phyloP scores from a whole-genome alignment of 2,329 filamentous ascomycete species.

The Emydomyces testavorans region DNA sequence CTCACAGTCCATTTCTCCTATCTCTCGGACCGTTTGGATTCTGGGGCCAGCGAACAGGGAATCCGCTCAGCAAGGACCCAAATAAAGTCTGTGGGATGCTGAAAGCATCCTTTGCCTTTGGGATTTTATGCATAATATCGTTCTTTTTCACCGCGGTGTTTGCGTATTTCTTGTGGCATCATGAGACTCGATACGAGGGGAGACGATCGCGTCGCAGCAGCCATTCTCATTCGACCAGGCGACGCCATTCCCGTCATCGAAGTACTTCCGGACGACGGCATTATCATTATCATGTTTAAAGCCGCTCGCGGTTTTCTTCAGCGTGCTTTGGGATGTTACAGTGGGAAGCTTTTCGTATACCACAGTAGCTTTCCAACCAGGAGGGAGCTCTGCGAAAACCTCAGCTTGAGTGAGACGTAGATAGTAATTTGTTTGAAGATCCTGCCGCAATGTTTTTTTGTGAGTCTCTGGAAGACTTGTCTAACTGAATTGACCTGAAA shows the following conservation, averaged over 20 bases:
- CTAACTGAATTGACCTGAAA: too few species aligned
- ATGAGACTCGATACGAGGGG: conserved; percentile 32
- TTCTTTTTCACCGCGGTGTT: conserved; percentile 68
- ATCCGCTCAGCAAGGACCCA: conserved; percentile 41
- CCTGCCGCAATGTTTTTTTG: too few species aligned
- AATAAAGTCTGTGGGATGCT: conserved; percentile 82
- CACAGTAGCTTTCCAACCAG: too few species aligned
- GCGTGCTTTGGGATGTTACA: too few species aligned
- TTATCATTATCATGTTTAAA: conserved; percentile 24
- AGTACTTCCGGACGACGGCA: conserved; percentile 22
- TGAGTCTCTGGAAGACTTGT: too few species aligned
- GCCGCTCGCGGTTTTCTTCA: not conserved
- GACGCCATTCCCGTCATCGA: conserved; percentile 12
- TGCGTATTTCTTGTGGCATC: conserved; percentile 41
- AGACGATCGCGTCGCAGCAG: conserved; percentile 23
- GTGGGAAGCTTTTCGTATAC: too few species aligned
- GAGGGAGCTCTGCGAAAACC: too few species aligned
- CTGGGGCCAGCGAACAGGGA: conserved; percentile 39
- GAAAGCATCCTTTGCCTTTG: conserved; percentile 79
- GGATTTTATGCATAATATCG: conserved; percentile 74
- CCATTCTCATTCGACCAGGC: conserved; percentile 23
- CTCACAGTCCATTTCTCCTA: conserved; percentile 42
- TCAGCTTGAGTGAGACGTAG: too few species aligned
- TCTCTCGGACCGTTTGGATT: conserved; percentile 52
- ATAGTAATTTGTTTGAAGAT: too few species aligned